Evolutionary conservation across 805 yeast species (phyloP).

Genomic region (Metschnikowia gruessii): DNA sequence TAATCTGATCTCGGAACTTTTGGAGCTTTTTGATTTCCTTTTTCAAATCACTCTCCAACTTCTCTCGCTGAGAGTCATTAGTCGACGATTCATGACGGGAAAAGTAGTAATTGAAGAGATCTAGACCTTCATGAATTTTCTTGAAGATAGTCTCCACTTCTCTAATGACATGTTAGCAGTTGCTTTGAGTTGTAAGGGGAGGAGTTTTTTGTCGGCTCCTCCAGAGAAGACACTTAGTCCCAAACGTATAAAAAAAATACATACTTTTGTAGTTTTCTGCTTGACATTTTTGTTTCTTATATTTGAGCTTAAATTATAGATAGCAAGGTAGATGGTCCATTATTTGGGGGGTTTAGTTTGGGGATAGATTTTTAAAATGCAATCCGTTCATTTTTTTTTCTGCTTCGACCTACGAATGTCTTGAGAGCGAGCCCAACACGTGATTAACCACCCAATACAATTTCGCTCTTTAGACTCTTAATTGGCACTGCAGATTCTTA

Average conservation of each 20-base stretch:
- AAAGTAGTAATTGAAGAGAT: slow-evolving; percentile 43
- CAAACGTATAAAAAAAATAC: slow-evolving; percentile 3
- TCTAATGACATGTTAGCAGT: slow-evolving; percentile 23
- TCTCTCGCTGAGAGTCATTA: slow-evolving; percentile 42
- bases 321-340: slow-evolving; percentile 20
- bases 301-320: slow-evolving; percentile 7
- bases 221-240: background rate
- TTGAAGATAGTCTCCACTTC: slow-evolving; percentile 44
- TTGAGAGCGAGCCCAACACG: slow-evolving; percentile 9
- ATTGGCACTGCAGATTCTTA: background rate
- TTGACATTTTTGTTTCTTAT: slow-evolving; percentile 15
- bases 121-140: slow-evolving; percentile 45
- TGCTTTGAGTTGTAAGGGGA: background rate
- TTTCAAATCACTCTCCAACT: slow-evolving; percentile 43
- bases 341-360: slow-evolving; percentile 7
- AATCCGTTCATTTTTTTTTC: slow-evolving; percentile 11
- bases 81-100: slow-evolving; percentile 40
- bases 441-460: slow-evolving; percentile 5
- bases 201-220: background rate
- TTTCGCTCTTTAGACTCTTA: background rate
- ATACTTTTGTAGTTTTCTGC: slow-evolving; percentile 25
- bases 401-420: slow-evolving; percentile 5
- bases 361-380: background rate
- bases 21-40: slow-evolving; percentile 46
- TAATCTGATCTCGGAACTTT: slow-evolving; percentile 45